phyloP scores from a whole-genome alignment of 2,329 filamentous ascomycete species.

The Parasarocladium wereldwijsianum region DNA sequence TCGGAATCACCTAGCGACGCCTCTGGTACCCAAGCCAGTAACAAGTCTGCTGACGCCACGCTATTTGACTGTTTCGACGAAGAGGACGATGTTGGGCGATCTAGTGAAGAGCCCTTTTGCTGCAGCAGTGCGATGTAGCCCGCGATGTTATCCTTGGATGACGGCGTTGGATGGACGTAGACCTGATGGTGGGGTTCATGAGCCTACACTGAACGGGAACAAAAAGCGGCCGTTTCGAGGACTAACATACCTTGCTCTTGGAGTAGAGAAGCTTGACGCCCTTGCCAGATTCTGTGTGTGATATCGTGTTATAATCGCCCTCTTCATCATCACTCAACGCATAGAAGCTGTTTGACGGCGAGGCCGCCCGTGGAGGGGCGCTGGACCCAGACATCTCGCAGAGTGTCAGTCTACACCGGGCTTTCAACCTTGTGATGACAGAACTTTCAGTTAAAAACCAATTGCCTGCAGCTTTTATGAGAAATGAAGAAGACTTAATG shows the following conservation, averaged over 20 bases:
- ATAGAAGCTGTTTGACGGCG: conserved; percentile 80
- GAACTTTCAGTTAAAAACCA: too few relatives aligned
- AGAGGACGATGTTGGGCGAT: conserved; percentile 19
- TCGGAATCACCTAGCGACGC: conserved; percentile 72
- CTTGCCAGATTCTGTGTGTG: conserved; percentile 57
- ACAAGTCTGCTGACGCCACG: conserved; percentile 52
- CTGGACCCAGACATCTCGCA: conserved; percentile 2
- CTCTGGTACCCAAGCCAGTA: conserved; percentile 91
- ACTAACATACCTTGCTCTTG: conserved; percentile 73
- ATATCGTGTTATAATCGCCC: conserved; percentile 86
- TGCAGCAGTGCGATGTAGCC: conserved; percentile 89
- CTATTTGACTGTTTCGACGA: conserved; percentile 18
- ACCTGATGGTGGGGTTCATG: conserved; percentile 39
- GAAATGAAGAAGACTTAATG: too few relatives aligned
- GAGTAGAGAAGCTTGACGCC: conserved; percentile 91
- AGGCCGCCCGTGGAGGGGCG: conserved; percentile 31
- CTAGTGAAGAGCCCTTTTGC: conserved; percentile 50
- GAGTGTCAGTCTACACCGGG: too few relatives aligned
- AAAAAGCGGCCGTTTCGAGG: conserved; percentile 1
- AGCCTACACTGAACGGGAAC: neutral
- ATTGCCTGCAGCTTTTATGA: too few relatives aligned
- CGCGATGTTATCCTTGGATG: conserved; percentile 86
- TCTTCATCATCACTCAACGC: conserved; percentile 95
- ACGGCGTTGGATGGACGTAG: conserved; percentile 88
- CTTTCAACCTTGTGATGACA: neutral